These are phyloP conservation scores for Trichoderma cornu-damae DNA, from an alignment of 2,329 filamentous ascomycete species.

Conservation along the genomic window DNA sequence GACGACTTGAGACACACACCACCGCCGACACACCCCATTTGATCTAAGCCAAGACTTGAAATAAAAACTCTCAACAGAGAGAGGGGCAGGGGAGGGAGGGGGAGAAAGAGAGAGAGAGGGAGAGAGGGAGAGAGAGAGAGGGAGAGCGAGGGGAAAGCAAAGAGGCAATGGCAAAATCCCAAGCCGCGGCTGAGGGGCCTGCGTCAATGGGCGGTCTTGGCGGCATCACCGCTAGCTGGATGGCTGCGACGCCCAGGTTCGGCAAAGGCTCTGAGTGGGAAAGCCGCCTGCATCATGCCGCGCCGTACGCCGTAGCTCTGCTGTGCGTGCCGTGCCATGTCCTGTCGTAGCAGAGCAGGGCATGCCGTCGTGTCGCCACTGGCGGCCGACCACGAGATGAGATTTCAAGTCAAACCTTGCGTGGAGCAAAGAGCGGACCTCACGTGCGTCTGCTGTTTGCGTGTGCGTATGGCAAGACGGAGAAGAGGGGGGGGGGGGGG, in stretches of 20 bases:
- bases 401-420: background rate
- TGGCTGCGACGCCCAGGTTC: background rate
- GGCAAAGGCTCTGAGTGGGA: background rate
- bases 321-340: background rate
- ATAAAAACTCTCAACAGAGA: background rate
- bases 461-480: background rate
- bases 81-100: background rate
- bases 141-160: background rate
- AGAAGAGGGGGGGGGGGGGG: too few relatives aligned
- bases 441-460: background rate
- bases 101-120: background rate
- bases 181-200: background rate
- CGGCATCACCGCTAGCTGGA: background rate
- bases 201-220: slow-evolving; percentile 1
- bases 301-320: background rate
- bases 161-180: background rate
- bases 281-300: background rate
- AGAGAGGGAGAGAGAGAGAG: background rate
- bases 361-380: slow-evolving; percentile 8
- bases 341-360: background rate
- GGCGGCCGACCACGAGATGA: slow-evolving; percentile 2
- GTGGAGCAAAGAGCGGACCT: background rate
- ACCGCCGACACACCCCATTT: background rate
- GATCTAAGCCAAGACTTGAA: background rate
- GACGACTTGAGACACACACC: background rate